Base-by-base conservation (phyloP, 208 protist genomes). In the Trypanosoma platydactyli region DNA sequence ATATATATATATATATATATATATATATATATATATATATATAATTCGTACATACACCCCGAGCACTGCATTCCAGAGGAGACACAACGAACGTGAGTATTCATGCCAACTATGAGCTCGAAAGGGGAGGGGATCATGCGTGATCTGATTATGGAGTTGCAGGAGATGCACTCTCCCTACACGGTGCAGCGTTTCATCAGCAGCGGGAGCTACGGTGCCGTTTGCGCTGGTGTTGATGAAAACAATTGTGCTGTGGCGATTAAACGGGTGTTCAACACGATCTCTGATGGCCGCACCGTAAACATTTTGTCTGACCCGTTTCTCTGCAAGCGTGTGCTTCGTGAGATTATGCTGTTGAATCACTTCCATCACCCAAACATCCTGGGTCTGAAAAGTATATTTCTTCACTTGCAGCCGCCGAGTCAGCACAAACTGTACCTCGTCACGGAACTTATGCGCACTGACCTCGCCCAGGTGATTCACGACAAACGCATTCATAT, bases 321-420 rank as follows among this genome's bases (percentile, higher is more conserved):
- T 70, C 77, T 94, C 15, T 92, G 88, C 77, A 97, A 97, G 75
- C 85, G 96, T 11, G 84, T 97, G 12, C 68, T 98, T 51, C 89
- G 95, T 0, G 93, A 98, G 71, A 84, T 98, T 41, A 89, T 93
- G 77, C 84, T 98, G 78, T 58, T 99, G 9, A 97, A 97, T 62
- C 92, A 98, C 77, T 89, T 99, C 53, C 90, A 94, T 54, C 97
- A 99, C 68, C 95, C 96, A 22, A 98, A 99, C 79, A 97, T 99
- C 55, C 86, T 99, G 29, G 88, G 95, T 29, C 68, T 99, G 49
- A 83, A 88, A 25, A 93, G 98, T 57, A 97, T 99, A 9, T 87
- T 98, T 50, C 94, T 98, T 52, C 88, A 89, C 59, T 64, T 91
- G 40, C 69, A 89, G 59, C 74, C 81, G 38, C 87, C 91, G 5